Percentiles rank a stretch among this genome's conserved stretches.
These are phyloP conservation scores for Dioscorea alata DNA, from an alignment of 106 monocot species.

Conservation along the genomic window DNA sequence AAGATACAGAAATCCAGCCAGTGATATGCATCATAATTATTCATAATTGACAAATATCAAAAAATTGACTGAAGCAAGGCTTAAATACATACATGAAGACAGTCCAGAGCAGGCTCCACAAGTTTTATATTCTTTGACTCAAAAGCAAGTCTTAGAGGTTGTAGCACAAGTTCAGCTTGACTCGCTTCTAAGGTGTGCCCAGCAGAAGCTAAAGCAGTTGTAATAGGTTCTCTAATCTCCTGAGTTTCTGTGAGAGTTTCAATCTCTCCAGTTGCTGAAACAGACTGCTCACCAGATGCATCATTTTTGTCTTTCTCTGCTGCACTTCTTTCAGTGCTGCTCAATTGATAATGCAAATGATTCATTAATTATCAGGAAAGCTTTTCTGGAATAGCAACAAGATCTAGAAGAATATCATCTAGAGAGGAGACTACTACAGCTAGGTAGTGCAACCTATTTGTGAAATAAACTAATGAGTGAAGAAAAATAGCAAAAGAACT, in stretches of 20 bases:
- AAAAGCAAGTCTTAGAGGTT: constrained; percentile 90
- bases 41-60: neutral
- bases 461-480: neutral
- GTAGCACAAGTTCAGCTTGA: constrained; percentile 86
- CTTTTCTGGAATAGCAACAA: neutral
- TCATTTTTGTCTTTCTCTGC: constrained; percentile 17
- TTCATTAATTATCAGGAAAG: neutral
- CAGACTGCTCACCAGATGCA: constrained; percentile 15
- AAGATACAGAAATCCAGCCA: too few species aligned
- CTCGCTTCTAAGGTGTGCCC: constrained; percentile 68
- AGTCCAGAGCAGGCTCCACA: constrained; percentile 88
- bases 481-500: neutral
- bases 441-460: neutral
- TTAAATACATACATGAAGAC: constrained; percentile 75
- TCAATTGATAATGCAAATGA: constrained; percentile 9
- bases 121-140: constrained; percentile 90
- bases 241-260: constrained; percentile 15
- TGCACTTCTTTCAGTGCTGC: constrained; percentile 28
- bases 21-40: too few species aligned
- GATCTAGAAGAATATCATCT: neutral
- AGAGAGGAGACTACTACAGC: neutral
- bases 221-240: constrained; percentile 36
- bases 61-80: neutral
- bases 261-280: constrained; percentile 20
- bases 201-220: constrained; percentile 55